Evolutionary conservation across 208 protist species (phyloP).

Genomic region (Novymonas esmeraldas): DNA sequence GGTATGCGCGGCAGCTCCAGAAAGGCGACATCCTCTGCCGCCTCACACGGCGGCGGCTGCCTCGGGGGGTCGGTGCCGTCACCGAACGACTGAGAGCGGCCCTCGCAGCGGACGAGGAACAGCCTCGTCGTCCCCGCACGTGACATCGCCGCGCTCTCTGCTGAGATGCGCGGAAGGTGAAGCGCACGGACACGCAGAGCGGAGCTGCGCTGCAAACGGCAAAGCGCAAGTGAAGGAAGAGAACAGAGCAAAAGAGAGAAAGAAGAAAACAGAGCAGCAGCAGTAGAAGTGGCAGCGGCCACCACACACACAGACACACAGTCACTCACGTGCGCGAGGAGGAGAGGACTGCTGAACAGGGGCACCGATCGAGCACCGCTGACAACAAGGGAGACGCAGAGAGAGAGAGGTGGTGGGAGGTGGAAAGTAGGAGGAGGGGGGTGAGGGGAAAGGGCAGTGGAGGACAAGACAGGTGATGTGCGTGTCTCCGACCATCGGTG

Average conservation of each 20-base stretch:
- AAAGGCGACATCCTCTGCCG: background rate
- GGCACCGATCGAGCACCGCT: too few relatives aligned
- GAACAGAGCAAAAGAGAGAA: background rate
- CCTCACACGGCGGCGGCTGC: background rate
- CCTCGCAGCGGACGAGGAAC: slow-evolving; percentile 6
- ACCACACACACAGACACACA: background rate
- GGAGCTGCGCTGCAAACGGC: background rate
- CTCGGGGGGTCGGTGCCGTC: too few relatives aligned
- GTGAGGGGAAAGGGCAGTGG: too few relatives aligned
- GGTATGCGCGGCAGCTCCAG: slow-evolving; percentile 14
- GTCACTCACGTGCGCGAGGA: background rate
- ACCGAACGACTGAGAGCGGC: too few relatives aligned
- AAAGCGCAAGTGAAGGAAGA: background rate
- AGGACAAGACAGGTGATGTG: too few relatives aligned
- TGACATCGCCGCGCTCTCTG: background rate
- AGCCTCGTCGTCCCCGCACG: background rate
- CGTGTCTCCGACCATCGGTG: too few relatives aligned
- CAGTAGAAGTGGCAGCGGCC: background rate
- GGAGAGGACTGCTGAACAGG: too few relatives aligned
- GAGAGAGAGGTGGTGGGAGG: too few relatives aligned
- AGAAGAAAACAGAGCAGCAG: background rate
- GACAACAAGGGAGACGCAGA: too few relatives aligned
- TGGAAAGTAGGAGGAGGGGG: too few relatives aligned
- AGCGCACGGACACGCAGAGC: background rate
- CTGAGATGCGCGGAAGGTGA: background rate